A percentile compares a stretch with the other conserved stretches of the same genome.
phyloP scores from a whole-genome alignment of 805 yeast species.

The Pachysolen tannophilus region DNA sequence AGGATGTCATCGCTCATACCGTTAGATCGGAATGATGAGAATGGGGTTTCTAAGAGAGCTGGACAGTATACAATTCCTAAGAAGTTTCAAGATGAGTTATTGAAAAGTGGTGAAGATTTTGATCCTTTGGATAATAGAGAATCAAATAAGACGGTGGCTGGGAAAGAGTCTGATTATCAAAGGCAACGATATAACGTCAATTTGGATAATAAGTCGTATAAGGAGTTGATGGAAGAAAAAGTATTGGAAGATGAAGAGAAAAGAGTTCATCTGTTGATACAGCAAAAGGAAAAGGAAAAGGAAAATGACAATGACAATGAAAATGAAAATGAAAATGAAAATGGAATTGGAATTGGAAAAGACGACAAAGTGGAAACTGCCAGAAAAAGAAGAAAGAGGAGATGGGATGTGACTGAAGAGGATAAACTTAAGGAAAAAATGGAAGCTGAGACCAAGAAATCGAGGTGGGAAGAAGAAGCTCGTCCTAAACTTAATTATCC shows the following conservation, averaged over 20 bases:
- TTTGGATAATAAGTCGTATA: constrained; percentile 23
- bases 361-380: constrained; percentile 14
- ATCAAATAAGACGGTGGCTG: constrained; percentile 19
- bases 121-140: constrained; percentile 18
- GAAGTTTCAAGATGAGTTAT: constrained; percentile 9
- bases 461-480: constrained; percentile 23
- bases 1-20: constrained; percentile 8
- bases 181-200: constrained; percentile 21
- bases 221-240: constrained; percentile 32
- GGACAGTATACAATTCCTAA: constrained; percentile 13
- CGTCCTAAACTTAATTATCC: constrained; percentile 10
- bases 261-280: constrained; percentile 14
- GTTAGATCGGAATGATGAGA: constrained; percentile 5
- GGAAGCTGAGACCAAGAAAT: constrained; percentile 7
- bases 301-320: constrained; percentile 15
- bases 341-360: background rate
- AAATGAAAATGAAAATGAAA: constrained; percentile 7
- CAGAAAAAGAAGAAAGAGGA: constrained; percentile 20
- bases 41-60: background rate
- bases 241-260: constrained; percentile 31
- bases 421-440: constrained; percentile 18
- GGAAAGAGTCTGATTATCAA: constrained; percentile 41
- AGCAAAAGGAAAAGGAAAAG: constrained; percentile 14
- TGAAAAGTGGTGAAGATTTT: constrained; percentile 14
- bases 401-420: constrained; percentile 39